Base-by-base conservation (phyloP, 441 rosid genomes). In the Omphalea diandra region DNA sequence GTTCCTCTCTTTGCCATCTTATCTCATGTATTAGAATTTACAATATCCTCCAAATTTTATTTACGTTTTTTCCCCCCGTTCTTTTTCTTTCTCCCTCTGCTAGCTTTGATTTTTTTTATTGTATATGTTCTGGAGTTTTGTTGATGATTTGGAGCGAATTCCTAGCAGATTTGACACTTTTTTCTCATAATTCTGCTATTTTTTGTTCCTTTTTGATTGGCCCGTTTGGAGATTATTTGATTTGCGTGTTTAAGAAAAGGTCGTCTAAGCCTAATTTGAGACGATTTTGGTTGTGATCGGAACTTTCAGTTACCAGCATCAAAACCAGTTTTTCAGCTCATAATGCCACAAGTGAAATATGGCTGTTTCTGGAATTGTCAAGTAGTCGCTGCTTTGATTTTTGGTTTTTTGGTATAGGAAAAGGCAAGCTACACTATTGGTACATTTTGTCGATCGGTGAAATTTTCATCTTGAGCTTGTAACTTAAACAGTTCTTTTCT, bases 401-500 rank as follows among this genome's bases (percentile, higher is more conserved):
- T 55, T 22, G 41, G 7, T 71, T 44, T 41, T 63, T 32, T 53
- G 47, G 5, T 54, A 3, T 22, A 4, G 44, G 18, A 54, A 71
- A 62, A 22, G 73, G 27, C 52, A 40, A 53, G 64, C 44, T 46
- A 14, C 53, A 52, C 31, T 65, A 22, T 54, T 72, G 55, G 52
- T 43, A 67, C 22, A 24, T 24, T 56, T 70, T 29, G 58, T 20
- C 67, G 72, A 74, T 68, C n/a, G 11, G 53, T 72, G 70, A 27
- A 59, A 50, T 33, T 67, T 66, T 53, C 46, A 72, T 54, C 26
- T 14, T 67, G 65, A 57, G 76, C 65, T 63, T 73, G 64, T 62
- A 56, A 46, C 29, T 15, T 71, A 41, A n/a, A 72, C 58, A 55
- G 79, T 54, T 76, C 73, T 59, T 79, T 62, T 67, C 68, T 49